These are phyloP conservation scores for Erythrophleum ivorense DNA, from an alignment of 331 rosid genomes.

Conservation along the genomic window DNA sequence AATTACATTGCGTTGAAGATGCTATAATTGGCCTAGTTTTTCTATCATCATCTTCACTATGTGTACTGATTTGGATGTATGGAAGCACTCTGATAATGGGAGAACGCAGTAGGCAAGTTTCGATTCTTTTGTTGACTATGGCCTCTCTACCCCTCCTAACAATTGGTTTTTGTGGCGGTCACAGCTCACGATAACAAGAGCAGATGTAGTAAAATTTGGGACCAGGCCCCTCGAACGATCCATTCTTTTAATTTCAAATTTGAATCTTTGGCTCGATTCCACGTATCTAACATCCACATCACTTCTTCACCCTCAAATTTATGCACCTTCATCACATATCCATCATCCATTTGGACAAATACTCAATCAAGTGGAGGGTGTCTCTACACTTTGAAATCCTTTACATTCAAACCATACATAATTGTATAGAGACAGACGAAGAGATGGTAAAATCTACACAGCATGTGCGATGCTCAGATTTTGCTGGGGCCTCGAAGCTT, in stretches of 20 bases:
- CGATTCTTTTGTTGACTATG: conserved; percentile 37
- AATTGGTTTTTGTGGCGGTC: not conserved
- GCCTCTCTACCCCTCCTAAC: not conserved
- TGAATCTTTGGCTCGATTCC: not conserved
- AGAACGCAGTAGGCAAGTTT: not conserved
- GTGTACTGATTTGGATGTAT: conserved; percentile 1
- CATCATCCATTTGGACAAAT: not conserved
- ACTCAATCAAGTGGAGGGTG: not conserved
- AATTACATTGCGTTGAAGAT: not conserved
- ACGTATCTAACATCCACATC: not conserved
- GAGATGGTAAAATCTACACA: not conserved
- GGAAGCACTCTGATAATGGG: not conserved
- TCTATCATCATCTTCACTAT: not conserved
- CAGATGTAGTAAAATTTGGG: not conserved
- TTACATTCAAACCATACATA: not conserved
- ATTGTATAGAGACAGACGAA: not conserved
- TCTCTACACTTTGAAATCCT: not conserved
- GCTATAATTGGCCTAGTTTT: not conserved
- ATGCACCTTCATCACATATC: not conserved
- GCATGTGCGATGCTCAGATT: conserved; percentile 10
- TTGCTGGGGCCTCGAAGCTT: not conserved
- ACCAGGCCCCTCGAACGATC: not conserved
- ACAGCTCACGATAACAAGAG: not conserved
- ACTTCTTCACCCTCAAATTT: not conserved
- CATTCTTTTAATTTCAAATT: not conserved